Percentiles rank a stretch among this genome's conserved stretches.
These are phyloP conservation scores for Camellia granthamiana DNA, from an alignment of 148 eudicot genomes.

Conservation along the genomic window DNA sequence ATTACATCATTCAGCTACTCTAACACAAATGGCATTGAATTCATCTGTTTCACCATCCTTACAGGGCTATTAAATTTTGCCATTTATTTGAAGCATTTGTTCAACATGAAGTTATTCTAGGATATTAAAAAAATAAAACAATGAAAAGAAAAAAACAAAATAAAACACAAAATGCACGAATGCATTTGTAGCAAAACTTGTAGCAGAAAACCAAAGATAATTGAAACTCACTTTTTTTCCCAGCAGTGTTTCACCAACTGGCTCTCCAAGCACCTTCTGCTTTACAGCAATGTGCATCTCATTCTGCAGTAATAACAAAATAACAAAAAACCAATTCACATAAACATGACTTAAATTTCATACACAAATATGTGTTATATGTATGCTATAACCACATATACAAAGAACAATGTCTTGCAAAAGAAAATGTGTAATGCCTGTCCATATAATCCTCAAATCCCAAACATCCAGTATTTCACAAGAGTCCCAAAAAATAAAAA, in stretches of 20 bases:
- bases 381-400: background rate
- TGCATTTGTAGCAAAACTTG: background rate
- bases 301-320: constrained; percentile 39
- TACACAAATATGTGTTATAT: background rate
- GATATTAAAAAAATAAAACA: background rate
- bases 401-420: background rate
- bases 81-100: background rate
- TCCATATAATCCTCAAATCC: constrained; percentile 1
- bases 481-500: background rate
- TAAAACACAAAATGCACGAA: background rate
- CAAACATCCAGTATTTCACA: background rate
- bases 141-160: background rate
- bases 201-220: background rate
- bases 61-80: background rate
- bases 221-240: constrained; percentile 76
- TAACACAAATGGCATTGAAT: background rate
- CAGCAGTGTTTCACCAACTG: constrained; percentile 70
- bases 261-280: constrained; percentile 70
- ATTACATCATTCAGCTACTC: constrained; percentile 3
- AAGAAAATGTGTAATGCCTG: background rate
- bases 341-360: background rate
- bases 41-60: background rate
- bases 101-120: constrained; percentile 2
- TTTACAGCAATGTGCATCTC: constrained; percentile 75
- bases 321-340: background rate